phyloP scores from a whole-genome alignment of 352 stramenopile genomes.

The Pythium folliculosum region DNA sequence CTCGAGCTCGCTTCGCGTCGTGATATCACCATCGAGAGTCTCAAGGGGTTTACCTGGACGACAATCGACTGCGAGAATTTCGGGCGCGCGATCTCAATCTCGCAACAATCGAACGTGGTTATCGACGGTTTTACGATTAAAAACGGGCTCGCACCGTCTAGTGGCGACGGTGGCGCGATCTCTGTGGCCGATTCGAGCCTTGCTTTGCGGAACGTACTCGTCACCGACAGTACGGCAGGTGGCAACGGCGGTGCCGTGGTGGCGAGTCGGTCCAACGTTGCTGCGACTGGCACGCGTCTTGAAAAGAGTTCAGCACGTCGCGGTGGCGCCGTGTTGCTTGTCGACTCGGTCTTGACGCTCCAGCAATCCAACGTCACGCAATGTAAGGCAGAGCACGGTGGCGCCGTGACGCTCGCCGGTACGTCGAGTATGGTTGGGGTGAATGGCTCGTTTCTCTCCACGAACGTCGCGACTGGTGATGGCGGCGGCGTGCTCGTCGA shows the following conservation, averaged over 20 bases:
- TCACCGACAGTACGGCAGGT: slow-evolving; percentile 17
- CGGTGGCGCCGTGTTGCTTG: slow-evolving; percentile 17
- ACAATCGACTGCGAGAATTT: slow-evolving; percentile 39
- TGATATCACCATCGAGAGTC: slow-evolving; percentile 36
- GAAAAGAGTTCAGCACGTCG: neutral
- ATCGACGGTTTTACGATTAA: slow-evolving; percentile 46
- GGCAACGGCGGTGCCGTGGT: slow-evolving; percentile 13
- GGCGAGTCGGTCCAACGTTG: neutral
- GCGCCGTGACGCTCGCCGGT: neutral
- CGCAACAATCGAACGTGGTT: slow-evolving; percentile 13
- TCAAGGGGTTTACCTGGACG: slow-evolving; percentile 59
- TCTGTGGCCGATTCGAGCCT: slow-evolving; percentile 1
- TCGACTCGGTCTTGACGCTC: slow-evolving; percentile 12
- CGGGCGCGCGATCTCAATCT: slow-evolving; percentile 22
- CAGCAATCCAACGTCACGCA: slow-evolving; percentile 19
- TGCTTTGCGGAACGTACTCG: slow-evolving; percentile 27
- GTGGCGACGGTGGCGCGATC: slow-evolving; percentile 26
- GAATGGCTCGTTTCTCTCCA: neutral
- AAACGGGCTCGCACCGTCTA: slow-evolving; percentile 27
- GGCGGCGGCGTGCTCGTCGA: slow-evolving; percentile 28
- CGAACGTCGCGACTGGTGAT: slow-evolving; percentile 19
- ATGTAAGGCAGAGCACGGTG: slow-evolving; percentile 12
- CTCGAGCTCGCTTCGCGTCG: slow-evolving; percentile 24
- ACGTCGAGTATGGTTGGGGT: neutral
- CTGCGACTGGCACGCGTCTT: neutral